Conservation (phyloP, 805 yeast genomes). For the Pichia kluyveri region DNA sequence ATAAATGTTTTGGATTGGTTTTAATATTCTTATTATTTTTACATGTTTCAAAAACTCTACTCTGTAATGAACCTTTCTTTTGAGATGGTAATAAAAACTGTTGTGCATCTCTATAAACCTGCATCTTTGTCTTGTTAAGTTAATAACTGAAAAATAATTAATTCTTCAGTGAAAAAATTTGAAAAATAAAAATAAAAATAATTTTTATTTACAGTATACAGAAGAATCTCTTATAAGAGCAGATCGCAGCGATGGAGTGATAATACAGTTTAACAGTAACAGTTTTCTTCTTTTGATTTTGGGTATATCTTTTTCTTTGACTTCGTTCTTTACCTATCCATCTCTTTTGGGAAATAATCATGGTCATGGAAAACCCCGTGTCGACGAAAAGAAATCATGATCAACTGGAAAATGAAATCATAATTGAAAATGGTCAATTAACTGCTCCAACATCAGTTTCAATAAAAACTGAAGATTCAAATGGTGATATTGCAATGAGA, state of each 20-base stretch:
- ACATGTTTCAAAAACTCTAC: slow-evolving; percentile 42
- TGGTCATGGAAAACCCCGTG: background rate
- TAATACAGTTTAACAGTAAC: too few species aligned
- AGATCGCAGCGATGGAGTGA: too few species aligned
- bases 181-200: too few species aligned
- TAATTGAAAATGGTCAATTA: background rate
- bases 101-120: slow-evolving; percentile 33
- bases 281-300: too few species aligned
- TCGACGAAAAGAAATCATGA: background rate
- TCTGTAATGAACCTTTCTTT: slow-evolving; percentile 46
- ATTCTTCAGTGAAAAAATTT: too few species aligned
- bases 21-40: slow-evolving; percentile 35
- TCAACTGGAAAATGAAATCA: background rate
- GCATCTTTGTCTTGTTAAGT: slow-evolving; percentile 22
- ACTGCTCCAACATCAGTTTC: background rate
- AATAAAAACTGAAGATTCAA: background rate
- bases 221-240: too few species aligned
- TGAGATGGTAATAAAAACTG: slow-evolving; percentile 30
- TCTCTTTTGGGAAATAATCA: background rate
- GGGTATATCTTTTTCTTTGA: too few species aligned
- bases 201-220: too few species aligned
- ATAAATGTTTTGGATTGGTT: slow-evolving; percentile 75
- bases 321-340: too few species aligned
- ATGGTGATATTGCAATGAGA: slow-evolving; percentile 3
- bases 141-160: too few species aligned